phyloP scores from a whole-genome alignment of 805 yeast genomes.

The Wickerhamiella cacticola region DNA sequence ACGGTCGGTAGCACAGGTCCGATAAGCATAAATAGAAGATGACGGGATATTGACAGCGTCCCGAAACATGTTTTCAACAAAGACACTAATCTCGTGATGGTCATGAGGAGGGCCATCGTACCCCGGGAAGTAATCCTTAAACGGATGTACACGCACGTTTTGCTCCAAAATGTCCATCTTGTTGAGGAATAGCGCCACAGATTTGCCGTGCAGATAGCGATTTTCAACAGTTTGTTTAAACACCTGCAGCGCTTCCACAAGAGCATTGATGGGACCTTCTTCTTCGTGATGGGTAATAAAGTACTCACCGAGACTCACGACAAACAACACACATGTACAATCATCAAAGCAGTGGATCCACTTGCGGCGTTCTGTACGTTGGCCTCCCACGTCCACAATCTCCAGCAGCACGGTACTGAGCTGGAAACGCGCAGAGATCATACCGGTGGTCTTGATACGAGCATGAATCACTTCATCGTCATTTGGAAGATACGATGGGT shows the following conservation, averaged over 20 bases:
- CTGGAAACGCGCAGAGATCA: conserved; percentile 70
- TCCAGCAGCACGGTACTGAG: conserved; percentile 53
- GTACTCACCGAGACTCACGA: conserved; percentile 80
- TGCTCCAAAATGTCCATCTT: conserved; percentile 71
- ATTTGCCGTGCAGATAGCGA: conserved; percentile 71
- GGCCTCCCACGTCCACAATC: conserved; percentile 95
- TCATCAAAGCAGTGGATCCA: conserved; percentile 97
- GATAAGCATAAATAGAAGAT: conserved; percentile 76
- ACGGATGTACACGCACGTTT: conserved; percentile 50
- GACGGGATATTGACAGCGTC: conserved; percentile 48
- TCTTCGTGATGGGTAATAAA: conserved; percentile 40
- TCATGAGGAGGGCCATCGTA: conserved; percentile 55
- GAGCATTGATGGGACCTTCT: conserved; percentile 41
- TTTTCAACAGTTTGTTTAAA: conserved; percentile 79
- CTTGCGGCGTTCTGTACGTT: conserved; percentile 86
- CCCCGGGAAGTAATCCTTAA: conserved; percentile 65
- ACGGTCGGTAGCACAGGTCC: conserved; percentile 94
- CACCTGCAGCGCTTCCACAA: conserved; percentile 77
- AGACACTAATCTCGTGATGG: conserved; percentile 53
- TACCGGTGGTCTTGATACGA: conserved; percentile 90
- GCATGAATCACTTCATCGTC: conserved; percentile 83
- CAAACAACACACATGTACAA: conserved; percentile 77
- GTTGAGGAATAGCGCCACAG: conserved; percentile 79
- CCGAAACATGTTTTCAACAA: conserved; percentile 57
- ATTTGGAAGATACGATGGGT: conserved; percentile 52